Conservation (phyloP, 129 eudicot genomes). For the Mikania micrantha region DNA sequence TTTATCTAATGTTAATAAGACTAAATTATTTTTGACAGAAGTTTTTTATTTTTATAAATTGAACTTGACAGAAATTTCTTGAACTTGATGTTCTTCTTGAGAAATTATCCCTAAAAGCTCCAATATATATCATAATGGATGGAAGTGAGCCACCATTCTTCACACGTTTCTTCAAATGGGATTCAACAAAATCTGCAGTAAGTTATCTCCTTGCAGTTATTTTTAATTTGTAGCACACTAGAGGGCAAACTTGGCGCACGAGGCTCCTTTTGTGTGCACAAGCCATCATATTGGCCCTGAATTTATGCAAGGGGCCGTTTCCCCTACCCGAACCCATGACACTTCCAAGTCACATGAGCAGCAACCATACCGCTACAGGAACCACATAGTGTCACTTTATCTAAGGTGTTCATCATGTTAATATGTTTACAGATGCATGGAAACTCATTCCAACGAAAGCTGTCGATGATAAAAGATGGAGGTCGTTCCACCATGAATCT, state of each 20-base stretch:
- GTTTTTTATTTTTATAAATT: background rate
- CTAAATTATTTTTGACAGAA: too few relatives aligned
- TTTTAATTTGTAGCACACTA: too few relatives aligned
- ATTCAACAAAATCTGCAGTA: conserved; percentile 60
- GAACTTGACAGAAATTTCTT: conserved; percentile 22
- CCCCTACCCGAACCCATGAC: too few relatives aligned
- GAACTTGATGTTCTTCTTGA: conserved; percentile 48
- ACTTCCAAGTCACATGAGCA: too few relatives aligned
- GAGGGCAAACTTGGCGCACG: too few relatives aligned
- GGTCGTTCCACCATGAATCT: conserved; percentile 42
- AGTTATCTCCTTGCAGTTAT: conserved; percentile 12
- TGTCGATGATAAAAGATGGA: conserved; percentile 62
- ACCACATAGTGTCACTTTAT: too few relatives aligned
- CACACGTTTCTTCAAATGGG: conserved; percentile 90
- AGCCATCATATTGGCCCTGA: too few relatives aligned
- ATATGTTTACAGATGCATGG: conserved; percentile 71
- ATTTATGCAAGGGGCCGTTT: too few relatives aligned
- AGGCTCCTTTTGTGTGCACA: too few relatives aligned
- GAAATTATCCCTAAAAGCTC: conserved; percentile 46
- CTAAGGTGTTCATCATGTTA: background rate
- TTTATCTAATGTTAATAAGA: too few relatives aligned
- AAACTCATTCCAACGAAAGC: conserved; percentile 77
- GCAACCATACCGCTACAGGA: too few relatives aligned
- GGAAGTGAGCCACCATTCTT: conserved; percentile 90
- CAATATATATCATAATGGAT: conserved; percentile 59